Base-by-base conservation (phyloP, 208 protist genomes). In the Acanthamoeba divionensis region DNA sequence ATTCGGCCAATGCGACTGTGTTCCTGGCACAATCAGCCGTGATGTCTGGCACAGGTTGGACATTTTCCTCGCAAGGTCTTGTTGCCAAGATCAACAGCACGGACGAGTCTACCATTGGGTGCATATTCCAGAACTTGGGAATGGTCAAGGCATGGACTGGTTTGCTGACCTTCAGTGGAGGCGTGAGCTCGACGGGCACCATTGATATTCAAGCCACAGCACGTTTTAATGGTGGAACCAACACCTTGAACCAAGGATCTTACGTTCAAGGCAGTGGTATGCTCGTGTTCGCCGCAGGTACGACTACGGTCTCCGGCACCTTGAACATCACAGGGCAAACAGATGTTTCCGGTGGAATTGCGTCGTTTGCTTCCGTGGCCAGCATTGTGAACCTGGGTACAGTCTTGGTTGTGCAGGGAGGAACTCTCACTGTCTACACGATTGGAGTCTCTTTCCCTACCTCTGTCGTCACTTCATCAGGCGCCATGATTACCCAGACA, bases 1-100 rank as follows among this genome's bases (percentile, higher is more conserved):
- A 83, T 38, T 55, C 73, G 15, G 63, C 57, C 73, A 83, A 83
- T 38, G 73, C n/a, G 31, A 63, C 73, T 36, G 45, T 83, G 36
- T 47, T 15, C 24, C 50, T 83, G 5, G 12, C 47, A 10, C n/a
- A n/a, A n/a, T n/a, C n/a, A n/a, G n/a, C n/a, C n/a, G n/a, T n/a
- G n/a, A n/a, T n/a, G n/a, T n/a, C 52, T n/a, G 50, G 73, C 48
- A 48, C 44, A 12, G 29, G 21, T 33, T 83, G 73, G 73, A 44
- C 50, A 15, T 9, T 83, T 1, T 47, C 47, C 24, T 65, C 57
- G 52, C 41, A 47, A 13, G 73, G 73, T 33, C 4, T 21, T 7
- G 31, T 83, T 4, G 63, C 18, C 73, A 83, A 83, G 73, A 12
- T 62, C 48, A 41, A 57, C 73, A 31, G 73, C 48, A 62, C 73